Conservation (phyloP, 441 rosid species). For the Gossypium trilobum region DNA sequence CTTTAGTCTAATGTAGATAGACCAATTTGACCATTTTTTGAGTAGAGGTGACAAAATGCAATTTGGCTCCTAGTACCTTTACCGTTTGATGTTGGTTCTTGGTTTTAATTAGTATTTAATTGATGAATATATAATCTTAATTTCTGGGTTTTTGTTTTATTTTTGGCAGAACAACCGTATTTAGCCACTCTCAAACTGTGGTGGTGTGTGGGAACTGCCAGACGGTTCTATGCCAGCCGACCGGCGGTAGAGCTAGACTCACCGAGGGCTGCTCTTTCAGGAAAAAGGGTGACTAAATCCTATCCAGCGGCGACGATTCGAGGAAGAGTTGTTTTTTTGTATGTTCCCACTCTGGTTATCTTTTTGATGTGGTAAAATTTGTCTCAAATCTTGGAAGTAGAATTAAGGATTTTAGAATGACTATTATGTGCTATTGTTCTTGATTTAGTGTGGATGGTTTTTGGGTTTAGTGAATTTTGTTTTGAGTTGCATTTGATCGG, state of each 20-base stretch:
- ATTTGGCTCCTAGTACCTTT: no score
- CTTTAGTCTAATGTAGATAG: no score
- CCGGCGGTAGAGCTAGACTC: slow-evolving; percentile 49
- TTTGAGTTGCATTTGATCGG: neutral
- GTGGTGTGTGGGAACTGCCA: slow-evolving; percentile 53
- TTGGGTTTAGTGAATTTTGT: neutral
- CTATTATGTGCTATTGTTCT: neutral
- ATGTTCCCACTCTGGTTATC: neutral
- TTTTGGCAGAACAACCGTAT: slow-evolving; percentile 42
- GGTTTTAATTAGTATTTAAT: no score
- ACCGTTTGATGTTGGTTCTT: no score
- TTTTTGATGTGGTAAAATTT: neutral
- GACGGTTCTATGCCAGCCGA: slow-evolving; percentile 47
- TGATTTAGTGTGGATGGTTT: neutral
- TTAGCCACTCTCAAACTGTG: slow-evolving; percentile 52
- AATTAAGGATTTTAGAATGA: neutral
- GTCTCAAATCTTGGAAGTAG: neutral
- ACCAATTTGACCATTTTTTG: no score
- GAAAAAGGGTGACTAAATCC: slow-evolving; percentile 31
- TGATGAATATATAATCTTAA: neutral
- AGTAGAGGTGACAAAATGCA: no score
- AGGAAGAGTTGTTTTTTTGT: neutral
- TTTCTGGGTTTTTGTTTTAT: neutral
- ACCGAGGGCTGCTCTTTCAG: slow-evolving; percentile 47
- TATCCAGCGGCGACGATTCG: no score